Base-by-base conservation (phyloP, 164 flowering plant species). In the Vitis amurensis region DNA sequence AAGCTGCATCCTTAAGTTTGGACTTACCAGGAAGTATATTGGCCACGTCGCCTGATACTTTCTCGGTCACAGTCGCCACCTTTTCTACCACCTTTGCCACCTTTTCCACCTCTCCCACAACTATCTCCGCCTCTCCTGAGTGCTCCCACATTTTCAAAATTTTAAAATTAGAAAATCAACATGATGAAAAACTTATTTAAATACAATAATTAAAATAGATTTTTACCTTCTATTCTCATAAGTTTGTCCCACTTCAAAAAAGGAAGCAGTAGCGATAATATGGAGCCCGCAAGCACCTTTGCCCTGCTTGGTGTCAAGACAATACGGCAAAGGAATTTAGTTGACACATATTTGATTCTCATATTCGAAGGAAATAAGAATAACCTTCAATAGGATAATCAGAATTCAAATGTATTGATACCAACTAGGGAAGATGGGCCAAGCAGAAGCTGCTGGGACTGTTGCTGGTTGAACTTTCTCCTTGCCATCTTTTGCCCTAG, bases 51-150 rank as follows among this genome's bases (percentile, higher is more conserved):
- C 44, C 81, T 3, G 83, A 56, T 48, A 77, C 75, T 58, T 81
- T 76, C 75, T 85, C 89, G 3, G 80, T 76, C 64, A 31, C 68
- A 10, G 67, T 74, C 2, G 88, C 88, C 67, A 76, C 82, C 70
- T 79, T 81, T 17, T 80, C 86, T 53, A 80, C 81, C 64, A n/a
- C n/a, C n/a, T n/a, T n/a, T n/a, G 88, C 88, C 67, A 76, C 82
- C 70, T 79, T 81, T 17, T 80, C 86, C 57, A 80, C 81, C 64
- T 79, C 81, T 53, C 82, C 85, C 50, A 64, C 84, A 4, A 76
- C 77, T 66, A 72, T 52, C 30, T 81, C 85, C 15, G 68, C 82
- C 69, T 81, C 80, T 17, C 76, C 86, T 85, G 31, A 10, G 37
- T 9, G 44, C 17, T 1, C 44, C 50, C 11, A 13, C 48, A 48